Base-by-base conservation (phyloP, 2,329 filamentous ascomycete species). In the Exophiala sp. region DNA sequence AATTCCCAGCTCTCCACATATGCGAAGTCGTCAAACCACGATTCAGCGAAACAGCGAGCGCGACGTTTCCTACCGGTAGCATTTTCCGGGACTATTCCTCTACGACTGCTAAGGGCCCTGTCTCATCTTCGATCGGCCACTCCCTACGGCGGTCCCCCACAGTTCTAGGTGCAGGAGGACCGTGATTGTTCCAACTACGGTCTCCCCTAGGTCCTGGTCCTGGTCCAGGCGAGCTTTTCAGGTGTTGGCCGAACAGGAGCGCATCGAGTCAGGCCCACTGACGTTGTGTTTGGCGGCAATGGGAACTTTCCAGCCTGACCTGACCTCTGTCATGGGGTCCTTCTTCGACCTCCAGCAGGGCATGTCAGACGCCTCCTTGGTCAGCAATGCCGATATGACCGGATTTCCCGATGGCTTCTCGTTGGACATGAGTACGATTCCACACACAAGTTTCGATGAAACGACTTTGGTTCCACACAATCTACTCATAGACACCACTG, bases 361-460 rank as follows among this genome's bases (percentile, higher is more conserved):
- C 44, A 57, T 62, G 46, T 44, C 56, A 14, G 55, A 59, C 50
- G 41, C 50, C 16, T 49, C 53, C 13, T 58, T 73, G 52, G 64
- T 71, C 62, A 66, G 66, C 51, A 66, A 65, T 46, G 60, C 73
- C 46, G 70, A 75, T 60, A 65, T 73, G 52, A 68, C 72, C 56
- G 68, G 70, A 60, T 67, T 75, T 59, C 64, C 67, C 48, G 70
- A 73, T 68, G 72, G 73, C 58, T 64, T 77, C 53, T 70, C 74
- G 54, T 63, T 74, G 53, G 65, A 64, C 27, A 63, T 68, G 53
- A 60, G 37, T 16, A 21, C 45, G 14, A 34, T 52, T 32, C 45
- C 48, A 35, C 40, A 50, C 23, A 30, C 48, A 16, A 44, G 14
- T 29, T 53, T 52, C 40, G 53, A 50, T 32, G 48, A 43, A 23